A percentile compares a stretch with the other conserved stretches of the same genome.
These are phyloP conservation scores for Cylindrotheca closterium DNA, from an alignment of 108 stramenopile genomes.

Conservation along the genomic window DNA sequence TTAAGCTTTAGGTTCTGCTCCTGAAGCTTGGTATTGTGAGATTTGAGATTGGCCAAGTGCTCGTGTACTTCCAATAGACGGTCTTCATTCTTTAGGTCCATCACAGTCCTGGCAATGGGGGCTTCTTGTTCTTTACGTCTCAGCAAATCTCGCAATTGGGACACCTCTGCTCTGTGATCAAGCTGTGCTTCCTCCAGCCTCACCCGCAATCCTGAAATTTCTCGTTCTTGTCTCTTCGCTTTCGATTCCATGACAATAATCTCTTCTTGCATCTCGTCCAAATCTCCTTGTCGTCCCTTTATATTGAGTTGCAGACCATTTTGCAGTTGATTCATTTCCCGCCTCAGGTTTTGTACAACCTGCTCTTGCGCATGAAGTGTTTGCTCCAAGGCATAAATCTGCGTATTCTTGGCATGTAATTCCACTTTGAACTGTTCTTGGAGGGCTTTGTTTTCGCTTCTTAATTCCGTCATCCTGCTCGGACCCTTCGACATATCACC, in stretches of 20 bases:
- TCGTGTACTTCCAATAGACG: constrained; percentile 65
- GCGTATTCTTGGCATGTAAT: constrained; percentile 66
- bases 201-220: constrained; percentile 64
- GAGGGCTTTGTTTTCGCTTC: constrained; percentile 50
- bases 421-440: constrained; percentile 51
- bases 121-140: constrained; percentile 47
- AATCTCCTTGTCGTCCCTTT: constrained; percentile 65
- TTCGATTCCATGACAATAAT: constrained; percentile 60
- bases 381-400: constrained; percentile 72
- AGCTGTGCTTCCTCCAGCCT: constrained; percentile 67
- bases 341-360: constrained; percentile 66
- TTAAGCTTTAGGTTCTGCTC: constrained; percentile 74
- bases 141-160: constrained; percentile 57
- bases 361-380: constrained; percentile 81
- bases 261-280: constrained; percentile 86
- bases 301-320: constrained; percentile 71
- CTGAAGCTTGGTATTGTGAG: constrained; percentile 50
- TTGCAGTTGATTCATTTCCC: constrained; percentile 87
- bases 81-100: constrained; percentile 39
- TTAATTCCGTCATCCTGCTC: constrained; percentile 37
- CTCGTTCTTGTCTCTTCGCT: constrained; percentile 59
- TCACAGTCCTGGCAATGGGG: constrained; percentile 24
- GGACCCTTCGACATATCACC: constrained; percentile 45
- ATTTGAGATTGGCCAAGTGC: constrained; percentile 63
- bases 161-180: constrained; percentile 64